These are phyloP conservation scores for Fusarium verticillioides DNA, from an alignment of 2,329 filamentous ascomycete genomes.

Conservation along the genomic window DNA sequence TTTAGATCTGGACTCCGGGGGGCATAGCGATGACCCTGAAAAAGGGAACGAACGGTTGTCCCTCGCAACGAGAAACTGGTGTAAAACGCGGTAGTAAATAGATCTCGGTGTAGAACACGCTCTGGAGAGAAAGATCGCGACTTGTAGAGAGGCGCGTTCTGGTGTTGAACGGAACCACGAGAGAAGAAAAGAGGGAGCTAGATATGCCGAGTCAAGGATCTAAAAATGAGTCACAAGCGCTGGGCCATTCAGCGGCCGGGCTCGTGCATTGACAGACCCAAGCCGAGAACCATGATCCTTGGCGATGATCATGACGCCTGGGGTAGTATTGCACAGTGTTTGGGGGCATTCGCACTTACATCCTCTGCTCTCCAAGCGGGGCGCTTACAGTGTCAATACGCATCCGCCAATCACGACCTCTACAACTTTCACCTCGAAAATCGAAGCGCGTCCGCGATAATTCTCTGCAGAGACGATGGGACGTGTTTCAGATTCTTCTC, in stretches of 20 bases:
- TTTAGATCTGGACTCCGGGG: slow-evolving; percentile 10
- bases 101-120: slow-evolving; percentile 12
- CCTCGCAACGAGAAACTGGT: slow-evolving; percentile 15
- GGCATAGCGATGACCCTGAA: slow-evolving; percentile 35
- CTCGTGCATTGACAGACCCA: slow-evolving; percentile 45
- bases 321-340: slow-evolving; percentile 31
- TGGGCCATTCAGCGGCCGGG: slow-evolving; percentile 48
- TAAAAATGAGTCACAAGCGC: slow-evolving; percentile 49
- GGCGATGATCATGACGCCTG: slow-evolving; percentile 28
- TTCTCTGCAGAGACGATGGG: background rate
- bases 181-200: background rate
- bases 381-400: slow-evolving; percentile 33
- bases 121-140: slow-evolving; percentile 10
- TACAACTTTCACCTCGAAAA: slow-evolving; percentile 28
- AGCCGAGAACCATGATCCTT: slow-evolving; percentile 43
- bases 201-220: slow-evolving; percentile 37
- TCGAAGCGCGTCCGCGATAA: slow-evolving; percentile 31
- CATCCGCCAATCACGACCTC: slow-evolving; percentile 24
- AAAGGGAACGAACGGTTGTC: slow-evolving; percentile 27
- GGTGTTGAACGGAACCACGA: background rate
- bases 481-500: slow-evolving; percentile 1
- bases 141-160: slow-evolving; percentile 15
- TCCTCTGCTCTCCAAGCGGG: background rate
- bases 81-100: slow-evolving; percentile 33
- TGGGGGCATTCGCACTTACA: slow-evolving; percentile 12